Evolutionary conservation across 2,329 filamentous ascomycete species (phyloP), one percentile per base, ranked within the genome.

Genomic region (Aspergillus tamarii): DNA sequence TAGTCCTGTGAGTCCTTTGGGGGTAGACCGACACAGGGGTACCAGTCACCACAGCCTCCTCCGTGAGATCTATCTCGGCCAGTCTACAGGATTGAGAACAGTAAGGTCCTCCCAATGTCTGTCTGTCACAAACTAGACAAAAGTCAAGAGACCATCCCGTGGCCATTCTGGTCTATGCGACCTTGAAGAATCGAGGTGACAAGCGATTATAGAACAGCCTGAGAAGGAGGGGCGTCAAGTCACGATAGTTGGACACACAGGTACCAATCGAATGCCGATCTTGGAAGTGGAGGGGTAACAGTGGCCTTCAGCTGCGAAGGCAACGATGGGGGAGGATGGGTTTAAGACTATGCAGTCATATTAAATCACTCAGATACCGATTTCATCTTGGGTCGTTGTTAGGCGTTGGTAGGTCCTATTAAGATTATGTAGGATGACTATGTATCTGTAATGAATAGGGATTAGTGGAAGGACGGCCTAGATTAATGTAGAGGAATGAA

Each of bases 1-100:
- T 5, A 28, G 12, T 14, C 45, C 6, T 46, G 4, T 26, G 23
- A 28, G 12, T 14, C 9, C 12, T 28, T 48, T 48, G 21, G 28
- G 2, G 12, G 10, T 28, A 14, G n/a, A 28, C 12, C 9, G 64
- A 26, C 61, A 63, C n/a, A 67, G 65, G 14, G 63, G 59, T 28
- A 26, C 23, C 23, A 28, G 28, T 28, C 23, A 19, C 23, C 6
- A 19, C 14, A 23, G 65, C 36, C 50, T 66, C 62, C 50, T 63
- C 62, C 30, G 67, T 65, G 79, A 88, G 89, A 80, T 97, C 93
- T 72, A 94, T 89, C 80, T 97, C 94, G 69, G 92, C 91, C 52
- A 97, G 84, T 69, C 93, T 88, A 85, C 94, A 97, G 34, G 91
- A 88, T 81, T 97, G 93, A 54, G 93, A 96, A 85, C 94, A 97